Percentiles rank a stretch among this genome's conserved stretches.
phyloP scores from a whole-genome alignment of 2,329 filamentous ascomycete genomes.

The Talaromyces sp. region DNA sequence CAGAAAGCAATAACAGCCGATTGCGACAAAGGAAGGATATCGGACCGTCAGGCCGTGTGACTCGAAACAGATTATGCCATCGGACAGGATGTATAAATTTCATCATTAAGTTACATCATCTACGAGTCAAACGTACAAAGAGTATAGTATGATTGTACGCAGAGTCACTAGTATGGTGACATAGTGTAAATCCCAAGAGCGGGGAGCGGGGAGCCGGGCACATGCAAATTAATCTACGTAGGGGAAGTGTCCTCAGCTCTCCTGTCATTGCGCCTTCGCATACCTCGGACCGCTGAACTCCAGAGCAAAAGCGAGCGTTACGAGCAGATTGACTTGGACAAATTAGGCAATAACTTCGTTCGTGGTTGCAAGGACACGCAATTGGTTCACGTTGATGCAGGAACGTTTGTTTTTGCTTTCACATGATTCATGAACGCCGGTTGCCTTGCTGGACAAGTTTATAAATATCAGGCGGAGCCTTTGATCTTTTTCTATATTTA shows the following conservation, averaged over 20 bases:
- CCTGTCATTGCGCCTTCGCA: neutral
- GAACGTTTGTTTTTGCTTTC: neutral
- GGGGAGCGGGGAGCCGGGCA: constrained; percentile 3
- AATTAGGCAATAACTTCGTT: neutral
- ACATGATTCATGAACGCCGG: neutral
- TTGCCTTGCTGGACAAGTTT: neutral
- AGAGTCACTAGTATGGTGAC: neutral
- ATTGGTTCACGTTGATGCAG: neutral
- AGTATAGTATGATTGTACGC: neutral
- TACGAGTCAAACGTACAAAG: neutral
- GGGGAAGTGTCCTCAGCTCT: neutral
- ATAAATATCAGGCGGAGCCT: neutral
- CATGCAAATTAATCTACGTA: neutral
- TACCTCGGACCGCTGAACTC: neutral
- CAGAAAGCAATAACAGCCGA: neutral
- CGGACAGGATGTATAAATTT: neutral
- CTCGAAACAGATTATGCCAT: neutral
- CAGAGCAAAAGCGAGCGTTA: neutral
- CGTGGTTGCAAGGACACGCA: neutral
- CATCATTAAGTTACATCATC: neutral
- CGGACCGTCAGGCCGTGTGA: neutral
- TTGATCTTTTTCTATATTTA: neutral
- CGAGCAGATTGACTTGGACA: neutral
- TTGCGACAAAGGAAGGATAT: neutral
- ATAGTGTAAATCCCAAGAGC: neutral